These are phyloP conservation scores for Calycina herbarum DNA, from an alignment of 2,329 filamentous ascomycete species.

Conservation along the genomic window DNA sequence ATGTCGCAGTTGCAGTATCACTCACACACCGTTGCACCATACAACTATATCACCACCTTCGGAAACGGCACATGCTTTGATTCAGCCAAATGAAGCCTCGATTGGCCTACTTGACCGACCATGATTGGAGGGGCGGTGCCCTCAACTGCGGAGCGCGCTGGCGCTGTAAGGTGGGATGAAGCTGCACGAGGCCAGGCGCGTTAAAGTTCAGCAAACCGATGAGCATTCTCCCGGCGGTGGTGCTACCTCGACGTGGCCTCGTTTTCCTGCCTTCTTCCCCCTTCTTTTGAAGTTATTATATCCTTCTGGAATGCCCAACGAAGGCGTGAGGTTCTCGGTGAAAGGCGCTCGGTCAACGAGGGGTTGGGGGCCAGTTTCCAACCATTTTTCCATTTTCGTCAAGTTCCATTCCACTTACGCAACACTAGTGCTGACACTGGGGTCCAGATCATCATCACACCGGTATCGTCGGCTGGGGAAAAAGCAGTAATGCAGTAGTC, in stretches of 20 bases:
- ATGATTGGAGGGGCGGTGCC: not conserved
- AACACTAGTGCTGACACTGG: slow-evolving; percentile 3
- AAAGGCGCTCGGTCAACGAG: not conserved
- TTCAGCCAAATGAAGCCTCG: not conserved
- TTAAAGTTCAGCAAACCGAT: not conserved
- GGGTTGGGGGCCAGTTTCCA: not conserved
- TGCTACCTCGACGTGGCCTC: not conserved
- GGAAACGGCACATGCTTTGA: too few relatives aligned
- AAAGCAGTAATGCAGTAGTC: not conserved
- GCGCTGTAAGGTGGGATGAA: not conserved
- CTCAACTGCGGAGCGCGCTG: not conserved
- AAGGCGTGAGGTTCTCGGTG: not conserved
- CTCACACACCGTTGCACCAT: not conserved
- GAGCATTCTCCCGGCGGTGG: not conserved
- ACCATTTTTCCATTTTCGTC: not conserved
- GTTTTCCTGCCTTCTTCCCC: not conserved
- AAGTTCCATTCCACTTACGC: not conserved
- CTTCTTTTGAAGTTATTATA: not conserved
- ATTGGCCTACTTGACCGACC: not conserved
- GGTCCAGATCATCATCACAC: not conserved
- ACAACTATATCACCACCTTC: not conserved
- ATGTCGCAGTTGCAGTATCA: not conserved
- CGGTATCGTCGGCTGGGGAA: not conserved
- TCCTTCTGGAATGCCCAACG: slow-evolving; percentile 2
- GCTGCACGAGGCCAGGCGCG: not conserved